Evolutionary conservation across 768 basidiomycete genomes (phyloP).

Genomic region (Phallus indusiatus): DNA sequence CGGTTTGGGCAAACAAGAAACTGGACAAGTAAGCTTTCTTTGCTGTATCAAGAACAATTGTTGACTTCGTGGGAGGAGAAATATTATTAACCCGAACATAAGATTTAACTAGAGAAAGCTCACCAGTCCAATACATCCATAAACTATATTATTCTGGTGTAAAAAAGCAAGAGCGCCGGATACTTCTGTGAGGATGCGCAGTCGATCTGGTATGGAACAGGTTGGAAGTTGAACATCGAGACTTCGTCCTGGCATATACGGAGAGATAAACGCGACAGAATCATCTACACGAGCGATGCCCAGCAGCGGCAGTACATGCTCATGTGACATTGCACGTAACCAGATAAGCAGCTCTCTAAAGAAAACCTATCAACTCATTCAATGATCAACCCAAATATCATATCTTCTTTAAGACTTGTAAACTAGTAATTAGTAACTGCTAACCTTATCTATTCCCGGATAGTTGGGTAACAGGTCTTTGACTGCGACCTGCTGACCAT

Average conservation of each 20-base stretch:
- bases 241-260: constrained; percentile 54
- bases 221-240: constrained; percentile 39
- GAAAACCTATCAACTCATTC: neutral
- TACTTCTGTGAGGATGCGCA: constrained; percentile 32
- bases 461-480: neutral
- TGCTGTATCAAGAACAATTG: neutral
- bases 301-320: constrained; percentile 43
- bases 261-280: constrained; percentile 55
- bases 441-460: neutral
- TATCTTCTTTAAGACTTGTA: neutral
- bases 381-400: neutral
- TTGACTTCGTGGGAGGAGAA: neutral
- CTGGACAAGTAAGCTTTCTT: constrained; percentile 8
- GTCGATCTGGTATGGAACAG: constrained; percentile 31
- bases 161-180: neutral
- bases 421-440: too few species aligned
- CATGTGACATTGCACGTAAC: neutral
- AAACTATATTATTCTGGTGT: neutral
- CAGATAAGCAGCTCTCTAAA: neutral
- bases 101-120: neutral
- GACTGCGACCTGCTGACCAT: constrained; percentile 1
- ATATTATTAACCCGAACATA: neutral
- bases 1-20: neutral
- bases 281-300: constrained; percentile 43
- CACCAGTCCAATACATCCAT: neutral